Conservation (phyloP, 768 basidiomycete species). For the Mycena amicta region DNA sequence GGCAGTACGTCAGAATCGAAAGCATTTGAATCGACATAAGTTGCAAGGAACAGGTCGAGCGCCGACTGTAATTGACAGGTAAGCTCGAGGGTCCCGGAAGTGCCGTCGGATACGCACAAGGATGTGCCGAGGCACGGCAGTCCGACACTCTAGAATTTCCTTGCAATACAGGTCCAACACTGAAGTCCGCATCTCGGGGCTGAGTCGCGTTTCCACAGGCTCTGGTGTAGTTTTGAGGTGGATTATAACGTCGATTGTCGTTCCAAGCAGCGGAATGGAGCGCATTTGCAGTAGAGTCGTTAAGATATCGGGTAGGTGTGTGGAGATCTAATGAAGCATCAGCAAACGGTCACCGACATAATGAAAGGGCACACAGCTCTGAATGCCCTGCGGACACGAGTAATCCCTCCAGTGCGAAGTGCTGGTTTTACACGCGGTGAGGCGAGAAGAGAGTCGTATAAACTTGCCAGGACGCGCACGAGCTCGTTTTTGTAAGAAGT, state of each 20-base stretch:
- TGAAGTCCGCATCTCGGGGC: conserved; percentile 42
- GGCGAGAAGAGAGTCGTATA: conserved; percentile 19
- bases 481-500: conserved; percentile 11
- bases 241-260: conserved; percentile 69
- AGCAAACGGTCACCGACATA: conserved; percentile 26
- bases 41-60: conserved; percentile 37
- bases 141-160: conserved; percentile 69
- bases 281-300: conserved; percentile 10
- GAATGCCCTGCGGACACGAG: conserved; percentile 22
- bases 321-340: conserved; percentile 33
- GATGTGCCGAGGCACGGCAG: conserved; percentile 57
- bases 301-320: conserved; percentile 45
- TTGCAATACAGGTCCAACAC: conserved; percentile 63
- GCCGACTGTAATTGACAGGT: background rate
- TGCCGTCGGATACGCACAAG: conserved; percentile 43
- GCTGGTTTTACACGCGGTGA: conserved; percentile 20
- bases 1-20: conserved; percentile 19
- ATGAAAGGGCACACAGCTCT: conserved; percentile 30
- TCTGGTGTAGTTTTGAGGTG: conserved; percentile 60
- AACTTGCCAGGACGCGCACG: conserved; percentile 16
- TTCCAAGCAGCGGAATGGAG: conserved; percentile 58
- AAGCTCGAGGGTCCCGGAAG: background rate
- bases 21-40: conserved; percentile 29
- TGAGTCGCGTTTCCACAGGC: conserved; percentile 45
- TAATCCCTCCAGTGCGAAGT: conserved; percentile 18